Percentiles rank a stretch among this genome's conserved stretches.
phyloP scores from a whole-genome alignment of 768 basidiomycete genomes.

The Hydnomerulius pinastri region DNA sequence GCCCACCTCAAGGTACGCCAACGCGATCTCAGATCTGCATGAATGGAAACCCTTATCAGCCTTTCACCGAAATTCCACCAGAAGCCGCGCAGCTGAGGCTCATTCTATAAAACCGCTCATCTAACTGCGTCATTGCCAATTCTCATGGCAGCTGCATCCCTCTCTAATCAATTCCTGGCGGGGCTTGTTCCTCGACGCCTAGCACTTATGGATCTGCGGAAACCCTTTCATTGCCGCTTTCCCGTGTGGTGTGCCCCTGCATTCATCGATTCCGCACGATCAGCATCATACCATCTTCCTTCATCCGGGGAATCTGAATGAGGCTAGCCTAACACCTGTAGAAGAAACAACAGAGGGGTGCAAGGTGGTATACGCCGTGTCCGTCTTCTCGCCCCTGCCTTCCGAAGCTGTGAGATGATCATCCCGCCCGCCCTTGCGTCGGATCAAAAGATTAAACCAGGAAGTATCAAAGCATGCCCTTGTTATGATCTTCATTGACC shows the following conservation, averaged over 20 bases:
- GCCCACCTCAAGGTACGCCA: constrained; percentile 22
- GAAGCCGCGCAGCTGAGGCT: constrained; percentile 7
- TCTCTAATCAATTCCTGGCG: constrained; percentile 9
- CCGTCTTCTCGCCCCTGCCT: neutral
- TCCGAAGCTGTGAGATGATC: neutral
- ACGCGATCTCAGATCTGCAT: constrained; percentile 27
- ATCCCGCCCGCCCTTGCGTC: constrained; percentile 10
- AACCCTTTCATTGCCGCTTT: constrained; percentile 25
- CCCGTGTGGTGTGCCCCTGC: constrained; percentile 16
- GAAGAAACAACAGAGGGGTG: too few relatives aligned
- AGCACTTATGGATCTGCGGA: constrained; percentile 16
- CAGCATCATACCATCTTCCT: constrained; percentile 8
- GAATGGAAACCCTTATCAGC: constrained; percentile 27
- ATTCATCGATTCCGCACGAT: constrained; percentile 17
- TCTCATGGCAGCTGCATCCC: constrained; percentile 13
- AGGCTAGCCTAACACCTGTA: constrained; percentile 10
- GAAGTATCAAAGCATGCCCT: constrained; percentile 2
- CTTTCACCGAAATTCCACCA: constrained; percentile 24
- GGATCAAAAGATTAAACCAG: neutral
- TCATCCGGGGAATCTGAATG: constrained; percentile 16
- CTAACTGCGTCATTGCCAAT: constrained; percentile 26
- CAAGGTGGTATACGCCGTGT: too few relatives aligned
- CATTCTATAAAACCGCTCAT: constrained; percentile 16
- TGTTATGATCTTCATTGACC: constrained; percentile 7
- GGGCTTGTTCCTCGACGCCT: neutral